Evolutionary conservation across 202 grass and related monocot species (phyloP), one percentile per base, ranked within the genome.

Genomic region (Hordeum pubiflorum): DNA sequence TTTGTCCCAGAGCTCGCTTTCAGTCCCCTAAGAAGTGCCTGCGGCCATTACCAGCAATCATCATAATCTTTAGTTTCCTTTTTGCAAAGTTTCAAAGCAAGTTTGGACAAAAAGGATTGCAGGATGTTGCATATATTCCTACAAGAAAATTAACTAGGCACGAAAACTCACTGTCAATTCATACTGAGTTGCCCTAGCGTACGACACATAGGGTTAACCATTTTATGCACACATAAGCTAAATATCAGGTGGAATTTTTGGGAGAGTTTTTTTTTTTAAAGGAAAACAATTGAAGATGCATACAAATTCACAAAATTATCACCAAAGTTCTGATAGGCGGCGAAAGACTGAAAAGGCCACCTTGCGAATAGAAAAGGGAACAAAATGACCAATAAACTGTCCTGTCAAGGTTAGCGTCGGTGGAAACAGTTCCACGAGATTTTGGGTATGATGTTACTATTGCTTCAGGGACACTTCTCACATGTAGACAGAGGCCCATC

Each of bases 1-100:
- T 86, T 86, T 86, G 83, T 86, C 79, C 73, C 33, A 59, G 72
- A 59, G 15, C 83, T 69, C 60, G 79, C 87, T 89, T 86, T 86
- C 87, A 82, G 83, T 61, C 59, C 60, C 74, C 60, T 44, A 29
- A 68, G 73, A 86, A 54, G 31, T 79, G 59, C 80, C 75, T 83
- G 80, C 80, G 78, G 69, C 75, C 59, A 48, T 79, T 79, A 57
- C 74, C 79, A 15, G 73, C 74, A 56, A 78, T 74, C 79, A 79
- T 82, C 83, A 56, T 3, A 44, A 20, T 34, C 40, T 5, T 73
- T 26, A 40, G 46, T 78, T 74, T 74, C 36, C 32, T 26, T 54
- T 21, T 8, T 29, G 7, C 66, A 1, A 18, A 38, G 20, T n/a
- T 46, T 21, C 39, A 58, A 22, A 26, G 36, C 27, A 29, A 14